Base-by-base conservation (phyloP, 1,139 yeast species). In the Zygoascus sp. region DNA sequence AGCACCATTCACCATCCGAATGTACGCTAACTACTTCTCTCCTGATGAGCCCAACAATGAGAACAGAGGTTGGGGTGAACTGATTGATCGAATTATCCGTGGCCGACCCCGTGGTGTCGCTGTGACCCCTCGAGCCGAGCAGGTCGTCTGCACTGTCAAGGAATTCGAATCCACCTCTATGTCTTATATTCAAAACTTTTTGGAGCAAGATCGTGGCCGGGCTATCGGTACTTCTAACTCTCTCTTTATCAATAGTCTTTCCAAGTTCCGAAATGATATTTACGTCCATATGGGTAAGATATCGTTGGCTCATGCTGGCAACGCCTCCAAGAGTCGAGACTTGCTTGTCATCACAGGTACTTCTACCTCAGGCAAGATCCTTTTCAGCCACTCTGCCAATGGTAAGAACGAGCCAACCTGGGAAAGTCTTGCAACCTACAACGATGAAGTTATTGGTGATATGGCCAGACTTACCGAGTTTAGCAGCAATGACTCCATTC, bases 51-150 rank as follows among this genome's bases (percentile, higher is more conserved):
- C 58, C n/a, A 53, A 47, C 37, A 58, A 63, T 40, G 65, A 62
- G 44, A 83, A 83, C 63, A 76, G 80, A 52, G 96, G 96, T 45
- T 88, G 96, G 96, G 96, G 96, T 66, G 94, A 83, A 55, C 69
- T 85, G 45, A 79, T 84, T 28, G 90, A 87, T 58, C 73, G 95
- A 60, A 83, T 88, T 54, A 82, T 88, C 54, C 65, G 79, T 22
- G 95, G 95, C 28, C 78, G 94, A 1, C 78, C 77, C 51, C 78
- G 77, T 49, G 96, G 96, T 56, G 81, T 88, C 59, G 64, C 92
- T 4, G 76, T 84, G 30, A 86, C 86, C 54, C 92, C 94, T 27
- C 75, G 94, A 63, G 92, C 95, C 7, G 89, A 83, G 57, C 76
- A 75, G 50, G 72, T 87, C 57, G 76, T 80, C 32, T 77, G 87